Evolutionary conservation across 2,329 filamentous ascomycete species (phyloP).

Genomic region (Arthrobotrys entomopaga): DNA sequence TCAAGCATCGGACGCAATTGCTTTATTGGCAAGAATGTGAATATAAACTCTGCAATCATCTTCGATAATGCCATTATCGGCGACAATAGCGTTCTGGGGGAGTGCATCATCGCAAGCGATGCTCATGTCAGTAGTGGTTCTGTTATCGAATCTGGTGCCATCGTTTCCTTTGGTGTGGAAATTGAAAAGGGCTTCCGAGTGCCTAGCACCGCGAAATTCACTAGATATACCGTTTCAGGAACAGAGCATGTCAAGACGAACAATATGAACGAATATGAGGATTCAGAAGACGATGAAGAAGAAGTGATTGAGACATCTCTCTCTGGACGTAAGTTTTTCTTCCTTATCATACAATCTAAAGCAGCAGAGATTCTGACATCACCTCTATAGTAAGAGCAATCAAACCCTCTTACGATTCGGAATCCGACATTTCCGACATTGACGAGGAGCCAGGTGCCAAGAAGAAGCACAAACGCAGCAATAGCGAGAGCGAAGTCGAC

Average conservation of each 20-base stretch:
- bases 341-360: too few species aligned
- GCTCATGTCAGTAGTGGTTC: conserved; percentile 77
- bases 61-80: conserved; percentile 86
- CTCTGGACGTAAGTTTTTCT: conserved; percentile 29
- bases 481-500: conserved; percentile 38
- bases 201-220: conserved; percentile 63
- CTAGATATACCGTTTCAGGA: conserved; percentile 57
- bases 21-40: conserved; percentile 84
- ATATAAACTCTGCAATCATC: conserved; percentile 80
- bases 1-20: conserved; percentile 86
- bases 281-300: conserved; percentile 68
- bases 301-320: conserved; percentile 23
- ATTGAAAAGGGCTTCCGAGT: conserved; percentile 71
- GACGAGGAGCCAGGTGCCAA: conserved; percentile 16
- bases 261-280: conserved; percentile 65
- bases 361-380: too few species aligned
- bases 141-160: conserved; percentile 74
- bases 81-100: conserved; percentile 75
- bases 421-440: conserved; percentile 37
- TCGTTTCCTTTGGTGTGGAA: conserved; percentile 81
- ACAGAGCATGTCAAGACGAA: conserved; percentile 59
- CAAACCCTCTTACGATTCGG: not conserved
- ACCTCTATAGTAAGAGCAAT: too few species aligned
- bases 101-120: conserved; percentile 79
- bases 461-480: conserved; percentile 21